These are phyloP conservation scores for Trichoderma cornu-damae DNA, from an alignment of 2,329 filamentous ascomycete species.

Conservation along the genomic window DNA sequence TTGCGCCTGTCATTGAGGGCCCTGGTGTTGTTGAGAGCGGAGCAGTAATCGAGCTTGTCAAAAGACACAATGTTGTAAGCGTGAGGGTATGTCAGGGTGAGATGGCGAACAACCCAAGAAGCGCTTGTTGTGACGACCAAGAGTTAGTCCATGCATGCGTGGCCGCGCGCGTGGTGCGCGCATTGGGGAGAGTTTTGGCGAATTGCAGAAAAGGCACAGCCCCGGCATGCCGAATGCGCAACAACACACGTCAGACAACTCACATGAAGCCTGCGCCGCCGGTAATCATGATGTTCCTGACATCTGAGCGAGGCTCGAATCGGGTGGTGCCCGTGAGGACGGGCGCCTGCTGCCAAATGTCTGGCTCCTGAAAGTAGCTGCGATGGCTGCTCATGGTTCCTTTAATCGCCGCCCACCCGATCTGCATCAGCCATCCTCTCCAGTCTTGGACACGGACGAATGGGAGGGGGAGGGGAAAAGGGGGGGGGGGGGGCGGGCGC, in stretches of 20 bases:
- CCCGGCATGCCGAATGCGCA: no score
- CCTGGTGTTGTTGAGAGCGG: conserved; percentile 73
- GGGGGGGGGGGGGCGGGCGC: not conserved
- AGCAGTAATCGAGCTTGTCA: conserved; percentile 80
- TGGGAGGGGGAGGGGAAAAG: not conserved
- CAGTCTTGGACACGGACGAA: not conserved
- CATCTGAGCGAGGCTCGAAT: conserved; percentile 62
- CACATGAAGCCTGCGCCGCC: conserved; percentile 84
- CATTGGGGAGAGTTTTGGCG: no score
- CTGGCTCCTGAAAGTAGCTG: conserved; percentile 53
- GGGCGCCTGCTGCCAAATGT: conserved; percentile 67
- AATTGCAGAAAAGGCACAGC: no score
- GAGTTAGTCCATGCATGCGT: not conserved
- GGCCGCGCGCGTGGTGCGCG: no score
- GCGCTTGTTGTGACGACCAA: conserved; percentile 49
- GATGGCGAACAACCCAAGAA: conserved; percentile 76
- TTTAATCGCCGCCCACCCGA: conserved; percentile 9
- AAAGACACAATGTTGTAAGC: conserved; percentile 77
- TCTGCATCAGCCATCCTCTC: conserved; percentile 16
- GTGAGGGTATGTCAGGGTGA: conserved; percentile 66
- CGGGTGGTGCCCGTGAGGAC: conserved; percentile 63
- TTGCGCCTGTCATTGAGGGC: conserved; percentile 62
- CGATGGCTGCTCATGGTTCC: conserved; percentile 28
- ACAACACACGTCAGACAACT: no score
- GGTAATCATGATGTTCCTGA: conserved; percentile 78